Evolutionary conservation across 1,284 basidiomycete species (phyloP).

Genomic region (Ceratobasidium sp.): DNA sequence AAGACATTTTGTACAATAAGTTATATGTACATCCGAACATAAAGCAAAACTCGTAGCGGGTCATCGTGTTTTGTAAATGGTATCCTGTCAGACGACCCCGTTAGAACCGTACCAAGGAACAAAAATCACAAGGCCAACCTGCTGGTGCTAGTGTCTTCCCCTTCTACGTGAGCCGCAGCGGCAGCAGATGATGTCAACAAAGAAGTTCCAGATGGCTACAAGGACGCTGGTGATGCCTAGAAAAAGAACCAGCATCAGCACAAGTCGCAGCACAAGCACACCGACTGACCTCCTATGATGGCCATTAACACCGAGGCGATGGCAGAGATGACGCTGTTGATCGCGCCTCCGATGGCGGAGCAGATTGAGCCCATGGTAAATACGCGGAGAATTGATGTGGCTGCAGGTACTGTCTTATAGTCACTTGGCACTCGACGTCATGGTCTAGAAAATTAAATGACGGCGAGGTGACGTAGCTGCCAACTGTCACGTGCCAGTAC

Average conservation of each 20-base stretch:
- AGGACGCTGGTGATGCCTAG: conserved; percentile 42
- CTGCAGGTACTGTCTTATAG: not conserved
- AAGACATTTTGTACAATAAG: no score
- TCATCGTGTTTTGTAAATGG: conserved; percentile 42
- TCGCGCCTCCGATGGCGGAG: conserved; percentile 47
- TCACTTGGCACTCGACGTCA: not conserved
- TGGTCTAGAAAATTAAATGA: not conserved
- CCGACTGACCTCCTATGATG: conserved; percentile 46
- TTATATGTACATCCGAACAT: no score
- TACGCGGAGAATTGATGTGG: not conserved
- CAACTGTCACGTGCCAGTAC: not conserved
- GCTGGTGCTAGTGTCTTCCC: conserved; percentile 13
- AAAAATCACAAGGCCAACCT: not conserved
- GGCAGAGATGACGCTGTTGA: conserved; percentile 47
- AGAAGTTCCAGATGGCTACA: conserved; percentile 49
- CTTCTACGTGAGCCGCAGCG: conserved; percentile 45
- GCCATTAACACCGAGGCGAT: conserved; percentile 46
- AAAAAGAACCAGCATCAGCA: not conserved
- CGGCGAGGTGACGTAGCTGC: not conserved
- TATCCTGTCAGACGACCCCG: conserved; percentile 12
- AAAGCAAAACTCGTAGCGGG: no score
- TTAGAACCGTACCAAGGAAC: not conserved
- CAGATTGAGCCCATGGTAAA: conserved; percentile 45
- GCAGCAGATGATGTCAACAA: conserved; percentile 49
- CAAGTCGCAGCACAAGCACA: not conserved